Conservation (phyloP, 441 rosid genomes). For the Gossypium gossypioides region DNA sequence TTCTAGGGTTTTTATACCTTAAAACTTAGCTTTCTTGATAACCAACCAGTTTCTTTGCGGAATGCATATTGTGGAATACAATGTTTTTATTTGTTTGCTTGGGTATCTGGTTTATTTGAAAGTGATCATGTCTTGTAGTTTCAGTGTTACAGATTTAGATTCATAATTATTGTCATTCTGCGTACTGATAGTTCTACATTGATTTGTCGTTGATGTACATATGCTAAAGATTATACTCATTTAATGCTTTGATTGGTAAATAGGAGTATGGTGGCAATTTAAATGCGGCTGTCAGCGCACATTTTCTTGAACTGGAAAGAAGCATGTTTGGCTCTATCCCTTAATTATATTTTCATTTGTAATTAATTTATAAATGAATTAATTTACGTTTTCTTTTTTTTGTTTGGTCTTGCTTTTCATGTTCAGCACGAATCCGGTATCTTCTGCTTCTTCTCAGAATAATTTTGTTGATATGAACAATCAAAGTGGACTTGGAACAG, state of each 20-base stretch:
- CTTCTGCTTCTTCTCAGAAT: slow-evolving; percentile 27
- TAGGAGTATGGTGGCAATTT: slow-evolving; percentile 72
- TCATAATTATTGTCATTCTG: background rate
- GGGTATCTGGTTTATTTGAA: background rate
- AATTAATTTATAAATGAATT: background rate
- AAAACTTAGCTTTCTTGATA: background rate
- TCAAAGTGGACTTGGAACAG: slow-evolving; percentile 27
- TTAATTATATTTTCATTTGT: background rate
- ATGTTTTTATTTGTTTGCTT: background rate
- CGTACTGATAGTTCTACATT: background rate
- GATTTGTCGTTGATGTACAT: background rate
- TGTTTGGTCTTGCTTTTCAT: background rate
- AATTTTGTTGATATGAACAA: slow-evolving; percentile 22
- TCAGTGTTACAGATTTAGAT: background rate
- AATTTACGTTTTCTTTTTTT: background rate
- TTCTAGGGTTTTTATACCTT: slow-evolving; percentile 14
- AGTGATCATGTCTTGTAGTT: background rate
- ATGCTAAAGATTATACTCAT: background rate
- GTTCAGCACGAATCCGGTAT: slow-evolving; percentile 29
- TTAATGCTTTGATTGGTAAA: slow-evolving; percentile 17
- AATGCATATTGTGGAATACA: background rate
- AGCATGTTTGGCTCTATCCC: slow-evolving; percentile 31
- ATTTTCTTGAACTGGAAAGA: slow-evolving; percentile 50
- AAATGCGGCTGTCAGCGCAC: slow-evolving; percentile 57
- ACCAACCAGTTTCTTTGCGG: background rate